Conservation (phyloP, 2,329 filamentous ascomycete genomes). For the Colletotrichum higginsianum region DNA sequence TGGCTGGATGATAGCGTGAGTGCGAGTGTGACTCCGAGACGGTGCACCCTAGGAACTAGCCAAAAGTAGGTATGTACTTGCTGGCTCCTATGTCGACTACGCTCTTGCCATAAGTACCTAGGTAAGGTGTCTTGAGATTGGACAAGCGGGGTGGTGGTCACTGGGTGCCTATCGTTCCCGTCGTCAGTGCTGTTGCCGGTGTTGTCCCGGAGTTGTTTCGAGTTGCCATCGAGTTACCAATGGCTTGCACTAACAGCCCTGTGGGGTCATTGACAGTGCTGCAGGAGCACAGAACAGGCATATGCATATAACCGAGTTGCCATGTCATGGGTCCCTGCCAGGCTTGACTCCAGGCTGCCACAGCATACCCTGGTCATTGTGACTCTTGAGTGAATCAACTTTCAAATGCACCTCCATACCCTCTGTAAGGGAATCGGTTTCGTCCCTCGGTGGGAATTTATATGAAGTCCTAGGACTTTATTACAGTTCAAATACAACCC, state of each 20-base stretch:
- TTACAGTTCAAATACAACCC: conserved; percentile 1
- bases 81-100: no score
- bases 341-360: conserved; percentile 19
- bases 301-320: conserved; percentile 12
- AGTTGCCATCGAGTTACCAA: conserved; percentile 5
- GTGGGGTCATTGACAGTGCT: conserved; percentile 17
- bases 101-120: background rate
- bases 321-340: conserved; percentile 13
- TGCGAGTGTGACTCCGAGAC: background rate
- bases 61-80: background rate
- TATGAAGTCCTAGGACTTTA: conserved; percentile 9
- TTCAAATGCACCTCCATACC: background rate
- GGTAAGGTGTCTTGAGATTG: background rate
- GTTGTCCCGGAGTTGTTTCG: conserved; percentile 15
- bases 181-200: background rate
- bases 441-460: background rate
- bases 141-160: background rate
- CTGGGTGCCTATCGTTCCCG: background rate
- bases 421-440: background rate
- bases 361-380: conserved; percentile 11
- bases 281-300: conserved; percentile 6
- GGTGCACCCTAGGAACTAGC: background rate
- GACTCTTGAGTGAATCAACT: conserved; percentile 20
- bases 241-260: conserved; percentile 30
- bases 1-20: background rate